phyloP scores from a whole-genome alignment of 352 stramenopile genomes.

The Phytophthora ohioensis region DNA sequence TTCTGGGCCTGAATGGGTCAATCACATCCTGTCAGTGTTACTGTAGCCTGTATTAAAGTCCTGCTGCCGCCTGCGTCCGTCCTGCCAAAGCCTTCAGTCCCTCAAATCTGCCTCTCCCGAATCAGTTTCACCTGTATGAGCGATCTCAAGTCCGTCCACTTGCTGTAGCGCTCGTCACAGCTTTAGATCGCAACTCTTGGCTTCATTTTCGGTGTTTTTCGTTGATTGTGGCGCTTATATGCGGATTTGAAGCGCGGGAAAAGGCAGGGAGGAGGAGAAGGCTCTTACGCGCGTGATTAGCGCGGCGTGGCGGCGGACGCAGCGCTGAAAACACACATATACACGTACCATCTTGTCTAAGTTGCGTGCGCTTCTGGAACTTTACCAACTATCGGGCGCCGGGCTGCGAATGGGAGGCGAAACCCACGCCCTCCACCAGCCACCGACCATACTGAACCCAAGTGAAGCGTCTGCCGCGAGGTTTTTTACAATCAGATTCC shows the following conservation, averaged over 20 bases:
- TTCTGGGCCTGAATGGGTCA: constrained; percentile 57
- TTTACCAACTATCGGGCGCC: constrained; percentile 49
- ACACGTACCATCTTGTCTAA: constrained; percentile 49
- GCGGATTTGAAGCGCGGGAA: constrained; percentile 2
- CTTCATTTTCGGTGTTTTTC: constrained; percentile 16
- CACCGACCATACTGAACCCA: constrained; percentile 47
- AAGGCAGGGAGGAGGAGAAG: constrained; percentile 8
- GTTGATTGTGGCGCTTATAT: neutral
- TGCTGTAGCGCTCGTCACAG: constrained; percentile 13
- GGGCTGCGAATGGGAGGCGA: constrained; percentile 49
- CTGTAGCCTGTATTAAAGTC: constrained; percentile 1
- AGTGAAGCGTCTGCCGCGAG: constrained; percentile 33
- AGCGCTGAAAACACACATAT: constrained; percentile 6
- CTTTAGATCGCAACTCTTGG: constrained; percentile 23
- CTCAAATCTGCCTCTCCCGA: constrained; percentile 16
- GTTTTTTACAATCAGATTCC: constrained; percentile 37
- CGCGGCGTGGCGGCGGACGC: neutral
- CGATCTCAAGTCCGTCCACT: constrained; percentile 9
- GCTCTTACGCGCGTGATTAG: neutral
- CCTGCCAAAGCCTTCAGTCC: constrained; percentile 10
- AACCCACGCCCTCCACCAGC: constrained; percentile 55
- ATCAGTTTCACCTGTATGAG: constrained; percentile 7
- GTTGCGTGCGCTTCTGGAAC: constrained; percentile 35
- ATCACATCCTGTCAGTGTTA: constrained; percentile 22
- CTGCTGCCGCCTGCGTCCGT: neutral